These are phyloP conservation scores for Dendryphion nanum DNA, from an alignment of 2,329 filamentous ascomycete genomes.

Conservation along the genomic window DNA sequence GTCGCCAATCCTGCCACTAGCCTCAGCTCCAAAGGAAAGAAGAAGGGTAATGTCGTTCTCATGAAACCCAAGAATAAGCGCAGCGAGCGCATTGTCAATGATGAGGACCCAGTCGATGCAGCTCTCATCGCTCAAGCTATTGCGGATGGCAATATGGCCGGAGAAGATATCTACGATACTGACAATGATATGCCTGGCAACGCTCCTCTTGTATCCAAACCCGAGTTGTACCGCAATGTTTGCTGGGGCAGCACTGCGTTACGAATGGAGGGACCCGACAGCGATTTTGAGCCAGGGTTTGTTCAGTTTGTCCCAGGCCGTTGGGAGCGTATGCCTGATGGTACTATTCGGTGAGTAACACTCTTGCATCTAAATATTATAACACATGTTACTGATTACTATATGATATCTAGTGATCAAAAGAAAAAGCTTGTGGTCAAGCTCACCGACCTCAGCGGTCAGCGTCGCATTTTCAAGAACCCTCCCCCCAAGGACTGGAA, in stretches of 20 bases:
- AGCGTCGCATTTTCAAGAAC: slow-evolving; percentile 23
- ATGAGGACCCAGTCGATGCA: slow-evolving; percentile 14
- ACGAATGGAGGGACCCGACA: slow-evolving; percentile 5
- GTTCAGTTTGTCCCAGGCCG: slow-evolving; percentile 27
- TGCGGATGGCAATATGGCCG: slow-evolving; percentile 9
- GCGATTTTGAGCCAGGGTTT: slow-evolving; percentile 16
- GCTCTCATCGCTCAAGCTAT: slow-evolving; percentile 15
- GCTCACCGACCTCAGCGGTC: slow-evolving; percentile 18
- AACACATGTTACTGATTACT: too few relatives aligned
- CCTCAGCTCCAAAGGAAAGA: too few relatives aligned
- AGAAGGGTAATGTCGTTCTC: background rate
- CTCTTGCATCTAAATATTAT: too few relatives aligned
- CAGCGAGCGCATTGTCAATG: slow-evolving; percentile 19
- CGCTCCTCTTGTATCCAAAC: slow-evolving; percentile 17
- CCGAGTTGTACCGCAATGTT: slow-evolving; percentile 26
- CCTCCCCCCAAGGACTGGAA: slow-evolving; percentile 28
- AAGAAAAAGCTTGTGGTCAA: slow-evolving; percentile 27
- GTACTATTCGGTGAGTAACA: too few relatives aligned
- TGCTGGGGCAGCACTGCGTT: slow-evolving; percentile 17
- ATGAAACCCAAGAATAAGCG: background rate
- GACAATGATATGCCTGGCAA: slow-evolving; percentile 18
- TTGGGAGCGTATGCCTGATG: slow-evolving; percentile 22
- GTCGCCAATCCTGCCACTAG: too few relatives aligned
- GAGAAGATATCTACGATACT: slow-evolving; percentile 25
- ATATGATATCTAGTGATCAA: too few relatives aligned